Evolutionary conservation across 805 yeast genomes (phyloP), one percentile per base, ranked within the genome.

Genomic region (Kuraishia floccosa): DNA sequence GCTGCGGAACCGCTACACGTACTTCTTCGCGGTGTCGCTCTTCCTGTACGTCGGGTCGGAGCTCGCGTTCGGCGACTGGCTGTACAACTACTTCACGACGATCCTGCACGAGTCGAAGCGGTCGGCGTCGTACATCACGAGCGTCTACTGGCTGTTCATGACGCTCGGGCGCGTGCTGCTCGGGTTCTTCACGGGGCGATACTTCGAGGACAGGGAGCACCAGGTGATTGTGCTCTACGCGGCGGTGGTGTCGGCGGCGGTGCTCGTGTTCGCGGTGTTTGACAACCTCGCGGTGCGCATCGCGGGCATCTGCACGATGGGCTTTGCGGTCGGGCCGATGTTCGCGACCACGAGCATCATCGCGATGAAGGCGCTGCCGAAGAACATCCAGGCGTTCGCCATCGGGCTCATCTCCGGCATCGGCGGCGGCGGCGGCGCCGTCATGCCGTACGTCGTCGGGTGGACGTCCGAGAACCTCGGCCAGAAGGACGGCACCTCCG

Each of bases 361-460:
- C 7, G 64, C 84, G 2, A 51, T 80, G 28, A 71, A 73, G 33
- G 56, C 73, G 2, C 49, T 84, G 26, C 94, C 94, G 1, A 51
- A 56, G 17, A 63, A 60, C 25, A 54, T 67, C 31, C 80, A 79
- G 32, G 68, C 80, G 7, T 53, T 72, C 12, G 87, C 85, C 1
- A 65, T 84, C 6, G 87, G 94, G 1, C 60, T 80, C 32, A 71
- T 79, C 14, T 75, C 86, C 34, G 86, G 91, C 0, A 47, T 82
- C 36, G 94, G 93, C 5, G 87, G 91, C 3, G 72, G 77, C 11
- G 94, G 94, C 1, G 81, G 80, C n/a, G 89, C 93, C 0, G 63
- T 71, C 0, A 38, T 82, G 5, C 91, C 93, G 1, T 78, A 73
- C 38, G 32, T 72, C 2, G 62, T 76, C 23, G 94, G 94, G 6